phyloP scores from a whole-genome alignment of 176 grass and related monocot genomes.

The Olyra latifolia region DNA sequence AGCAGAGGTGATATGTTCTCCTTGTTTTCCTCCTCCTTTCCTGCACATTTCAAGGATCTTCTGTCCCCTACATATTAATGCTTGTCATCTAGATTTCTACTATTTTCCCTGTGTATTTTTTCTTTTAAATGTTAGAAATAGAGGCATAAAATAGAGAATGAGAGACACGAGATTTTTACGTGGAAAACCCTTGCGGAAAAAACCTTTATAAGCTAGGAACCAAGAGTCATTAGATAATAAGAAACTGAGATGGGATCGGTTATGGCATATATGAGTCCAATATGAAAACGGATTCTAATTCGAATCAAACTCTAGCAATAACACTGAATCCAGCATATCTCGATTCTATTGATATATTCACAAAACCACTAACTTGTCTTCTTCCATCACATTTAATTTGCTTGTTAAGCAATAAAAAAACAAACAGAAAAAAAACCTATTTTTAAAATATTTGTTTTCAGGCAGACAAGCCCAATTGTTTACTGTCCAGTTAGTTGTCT shows the following conservation, averaged over 20 bases:
- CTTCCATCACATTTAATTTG: not conserved
- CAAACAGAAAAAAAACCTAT: not conserved
- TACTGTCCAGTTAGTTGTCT: not conserved
- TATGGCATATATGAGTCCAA: too few species aligned
- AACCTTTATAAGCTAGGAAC: too few species aligned
- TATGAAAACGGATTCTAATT: too few species aligned
- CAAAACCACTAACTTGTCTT: slow-evolving; percentile 27
- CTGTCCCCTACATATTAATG: slow-evolving; percentile 46
- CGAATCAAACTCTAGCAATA: too few species aligned
- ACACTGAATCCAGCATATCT: slow-evolving; percentile 23
- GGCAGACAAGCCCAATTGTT: slow-evolving; percentile 20
- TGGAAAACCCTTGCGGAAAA: too few species aligned
- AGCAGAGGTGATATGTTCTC: slow-evolving; percentile 12
- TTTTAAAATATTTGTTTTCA: slow-evolving; percentile 10
- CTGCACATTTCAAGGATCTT: slow-evolving; percentile 56
- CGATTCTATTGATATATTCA: slow-evolving; percentile 23
- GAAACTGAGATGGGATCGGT: too few species aligned
- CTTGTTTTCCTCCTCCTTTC: slow-evolving; percentile 59
- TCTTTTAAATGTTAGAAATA: too few species aligned
- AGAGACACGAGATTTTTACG: too few species aligned
- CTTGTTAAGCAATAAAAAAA: slow-evolving; percentile 1
- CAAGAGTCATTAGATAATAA: too few species aligned
- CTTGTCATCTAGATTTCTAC: slow-evolving; percentile 15
- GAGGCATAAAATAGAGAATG: too few species aligned
- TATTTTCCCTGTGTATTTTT: not conserved